A percentile compares a stretch with the other conserved stretches of the same genome.
Evolutionary conservation across 805 yeast genomes (phyloP).

Genomic region (Candida nitratophila): DNA sequence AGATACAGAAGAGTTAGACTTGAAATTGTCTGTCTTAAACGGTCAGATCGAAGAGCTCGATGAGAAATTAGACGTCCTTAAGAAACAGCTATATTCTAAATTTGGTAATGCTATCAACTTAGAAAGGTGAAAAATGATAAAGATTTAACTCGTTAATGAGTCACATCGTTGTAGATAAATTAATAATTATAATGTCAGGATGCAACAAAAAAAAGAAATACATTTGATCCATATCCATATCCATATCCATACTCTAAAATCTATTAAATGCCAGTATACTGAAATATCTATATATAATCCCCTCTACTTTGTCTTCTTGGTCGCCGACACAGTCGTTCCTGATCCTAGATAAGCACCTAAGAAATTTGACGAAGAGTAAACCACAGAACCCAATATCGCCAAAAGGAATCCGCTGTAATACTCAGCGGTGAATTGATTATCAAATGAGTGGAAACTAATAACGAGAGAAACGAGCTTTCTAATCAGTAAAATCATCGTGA

Average conservation of each 20-base stretch:
- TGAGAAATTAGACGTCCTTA: slow-evolving; percentile 50
- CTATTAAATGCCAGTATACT: too few species aligned
- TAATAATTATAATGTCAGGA: too few species aligned
- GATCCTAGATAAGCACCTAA: background rate
- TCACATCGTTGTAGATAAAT: too few species aligned
- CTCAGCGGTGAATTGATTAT: slow-evolving; percentile 31
- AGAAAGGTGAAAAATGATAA: slow-evolving; percentile 39
- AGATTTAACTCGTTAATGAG: background rate
- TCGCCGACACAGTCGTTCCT: background rate
- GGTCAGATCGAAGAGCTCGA: slow-evolving; percentile 44
- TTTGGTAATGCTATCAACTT: slow-evolving; percentile 86
- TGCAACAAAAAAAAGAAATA: too few species aligned
- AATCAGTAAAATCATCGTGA: slow-evolving; percentile 51
- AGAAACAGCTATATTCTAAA: slow-evolving; percentile 72
- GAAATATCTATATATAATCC: background rate
- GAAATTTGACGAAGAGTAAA: slow-evolving; percentile 25
- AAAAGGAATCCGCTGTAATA: slow-evolving; percentile 40
- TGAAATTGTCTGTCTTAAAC: slow-evolving; percentile 39
- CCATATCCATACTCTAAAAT: too few species aligned
- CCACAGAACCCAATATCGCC: slow-evolving; percentile 50
- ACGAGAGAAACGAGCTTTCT: slow-evolving; percentile 57
- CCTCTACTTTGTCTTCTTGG: background rate
- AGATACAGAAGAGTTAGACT: slow-evolving; percentile 49
- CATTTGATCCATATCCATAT: too few species aligned
- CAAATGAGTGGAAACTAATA: slow-evolving; percentile 48